Conservation (phyloP, 2,329 filamentous ascomycete genomes). For the Harringtonia lauricola region DNA sequence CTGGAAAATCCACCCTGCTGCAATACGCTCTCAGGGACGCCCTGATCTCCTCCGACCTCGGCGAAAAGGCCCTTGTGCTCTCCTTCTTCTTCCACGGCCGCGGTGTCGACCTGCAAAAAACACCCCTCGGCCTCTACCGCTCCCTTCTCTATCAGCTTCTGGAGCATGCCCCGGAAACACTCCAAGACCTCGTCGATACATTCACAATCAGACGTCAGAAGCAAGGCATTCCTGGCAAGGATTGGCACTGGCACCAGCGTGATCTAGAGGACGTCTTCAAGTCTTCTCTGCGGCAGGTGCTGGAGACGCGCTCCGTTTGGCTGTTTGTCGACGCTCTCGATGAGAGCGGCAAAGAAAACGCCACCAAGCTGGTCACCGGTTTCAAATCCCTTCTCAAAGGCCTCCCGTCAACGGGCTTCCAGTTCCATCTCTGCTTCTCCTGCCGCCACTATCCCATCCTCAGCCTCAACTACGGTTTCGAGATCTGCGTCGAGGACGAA, state of each 20-base stretch:
- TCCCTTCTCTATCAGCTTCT: constrained; percentile 23
- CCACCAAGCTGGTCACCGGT: constrained; percentile 8
- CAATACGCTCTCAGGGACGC: constrained; percentile 15
- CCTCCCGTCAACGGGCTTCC: constrained; percentile 7
- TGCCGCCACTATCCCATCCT: constrained; percentile 22
- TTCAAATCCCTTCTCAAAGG: constrained; percentile 16
- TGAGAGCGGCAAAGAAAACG: constrained; percentile 18
- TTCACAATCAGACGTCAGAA: neutral
- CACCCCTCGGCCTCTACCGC: constrained; percentile 21
- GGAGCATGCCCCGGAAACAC: constrained; percentile 11
- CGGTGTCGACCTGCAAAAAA: constrained; percentile 20
- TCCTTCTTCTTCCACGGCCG: constrained; percentile 26
- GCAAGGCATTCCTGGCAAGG: constrained; percentile 3
- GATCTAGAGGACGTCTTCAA: constrained; percentile 8
- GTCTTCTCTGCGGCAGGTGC: constrained; percentile 11
- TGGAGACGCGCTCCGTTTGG: constrained; percentile 12
- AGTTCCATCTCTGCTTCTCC: constrained; percentile 19
- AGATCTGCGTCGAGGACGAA: constrained; percentile 19
- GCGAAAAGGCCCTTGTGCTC: constrained; percentile 6
- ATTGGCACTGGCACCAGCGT: neutral
- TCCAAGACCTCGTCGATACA: constrained; percentile 3
- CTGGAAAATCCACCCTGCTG: constrained; percentile 21
- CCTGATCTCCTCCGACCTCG: neutral
- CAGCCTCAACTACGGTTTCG: constrained; percentile 8
- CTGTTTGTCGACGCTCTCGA: constrained; percentile 25